Evolutionary conservation across 1,284 basidiomycete genomes (phyloP).

Genomic region (Moesziomyces sp.): DNA sequence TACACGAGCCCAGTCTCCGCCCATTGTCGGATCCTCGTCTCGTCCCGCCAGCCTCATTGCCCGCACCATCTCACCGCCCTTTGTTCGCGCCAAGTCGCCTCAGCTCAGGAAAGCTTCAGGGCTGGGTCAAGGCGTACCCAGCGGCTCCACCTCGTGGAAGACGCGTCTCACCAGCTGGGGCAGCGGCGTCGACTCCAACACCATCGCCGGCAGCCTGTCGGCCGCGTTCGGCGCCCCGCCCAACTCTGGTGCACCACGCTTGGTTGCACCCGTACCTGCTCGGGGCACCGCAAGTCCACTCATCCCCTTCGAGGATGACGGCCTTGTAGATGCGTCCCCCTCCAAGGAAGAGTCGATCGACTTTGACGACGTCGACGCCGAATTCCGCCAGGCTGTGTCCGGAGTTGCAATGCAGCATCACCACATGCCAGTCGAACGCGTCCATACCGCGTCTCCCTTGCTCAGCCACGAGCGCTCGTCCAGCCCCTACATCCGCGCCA

Average conservation of each 20-base stretch:
- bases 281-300: slow-evolving; percentile 19
- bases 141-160: slow-evolving; percentile 21
- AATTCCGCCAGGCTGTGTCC: slow-evolving; percentile 28
- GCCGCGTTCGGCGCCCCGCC: neutral
- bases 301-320: slow-evolving; percentile 13
- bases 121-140: slow-evolving; percentile 8
- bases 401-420: slow-evolving; percentile 11
- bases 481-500: slow-evolving; percentile 13
- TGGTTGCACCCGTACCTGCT: slow-evolving; percentile 27
- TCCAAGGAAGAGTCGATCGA: slow-evolving; percentile 22
- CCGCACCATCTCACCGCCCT: slow-evolving; percentile 34
- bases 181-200: slow-evolving; percentile 9
- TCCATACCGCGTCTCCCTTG: neutral
- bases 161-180: slow-evolving; percentile 33
- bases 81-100: slow-evolving; percentile 26
- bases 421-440: neutral
- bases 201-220: slow-evolving; percentile 12
- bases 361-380: slow-evolving; percentile 31
- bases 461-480: slow-evolving; percentile 1
- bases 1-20: slow-evolving; percentile 29
- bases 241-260: slow-evolving; percentile 11
- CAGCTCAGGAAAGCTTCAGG: slow-evolving; percentile 5
- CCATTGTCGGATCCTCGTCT: slow-evolving; percentile 13
- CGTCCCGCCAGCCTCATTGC: slow-evolving; percentile 16
- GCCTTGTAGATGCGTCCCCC: slow-evolving; percentile 13